These are phyloP conservation scores for Salix suchowensis DNA, from an alignment of 345 rosid genomes.

Conservation along the genomic window DNA sequence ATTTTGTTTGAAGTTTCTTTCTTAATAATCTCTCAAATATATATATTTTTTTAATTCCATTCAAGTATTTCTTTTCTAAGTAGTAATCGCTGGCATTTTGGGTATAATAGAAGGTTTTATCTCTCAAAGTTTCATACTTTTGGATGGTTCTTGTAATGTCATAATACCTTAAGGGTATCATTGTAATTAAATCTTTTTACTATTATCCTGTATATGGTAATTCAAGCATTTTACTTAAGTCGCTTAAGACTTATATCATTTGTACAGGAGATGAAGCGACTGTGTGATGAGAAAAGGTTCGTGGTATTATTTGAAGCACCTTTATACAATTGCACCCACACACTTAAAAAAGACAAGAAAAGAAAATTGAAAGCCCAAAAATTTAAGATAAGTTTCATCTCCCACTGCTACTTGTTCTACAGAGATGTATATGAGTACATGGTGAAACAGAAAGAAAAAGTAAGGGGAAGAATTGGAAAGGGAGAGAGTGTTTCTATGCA, in stretches of 20 bases:
- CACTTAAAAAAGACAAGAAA: neutral
- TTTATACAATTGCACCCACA: neutral
- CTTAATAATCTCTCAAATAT: too few species aligned
- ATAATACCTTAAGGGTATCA: too few species aligned
- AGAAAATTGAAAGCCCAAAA: neutral
- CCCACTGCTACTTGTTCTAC: slow-evolving; percentile 27
- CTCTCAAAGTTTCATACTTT: too few species aligned
- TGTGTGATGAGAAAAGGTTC: slow-evolving; percentile 91
- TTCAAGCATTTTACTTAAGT: slow-evolving; percentile 6
- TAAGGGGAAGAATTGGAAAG: slow-evolving; percentile 68
- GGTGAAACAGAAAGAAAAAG: slow-evolving; percentile 69
- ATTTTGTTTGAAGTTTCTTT: too few species aligned
- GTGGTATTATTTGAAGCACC: slow-evolving; percentile 11
- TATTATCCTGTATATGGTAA: neutral
- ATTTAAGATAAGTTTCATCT: slow-evolving; percentile 12
- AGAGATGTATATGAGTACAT: slow-evolving; percentile 68
- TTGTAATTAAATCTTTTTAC: neutral
- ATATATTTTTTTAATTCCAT: too few species aligned
- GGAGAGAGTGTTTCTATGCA: slow-evolving; percentile 50
- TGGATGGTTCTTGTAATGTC: too few species aligned
- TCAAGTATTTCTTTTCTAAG: too few species aligned
- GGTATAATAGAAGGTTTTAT: too few species aligned
- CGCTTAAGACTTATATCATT: slow-evolving; percentile 3
- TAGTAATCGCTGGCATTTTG: too few species aligned
- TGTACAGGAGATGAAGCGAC: slow-evolving; percentile 93